Evolutionary conservation across 768 basidiomycete genomes (phyloP).

Genomic region (Cystobasidium tubakii): DNA sequence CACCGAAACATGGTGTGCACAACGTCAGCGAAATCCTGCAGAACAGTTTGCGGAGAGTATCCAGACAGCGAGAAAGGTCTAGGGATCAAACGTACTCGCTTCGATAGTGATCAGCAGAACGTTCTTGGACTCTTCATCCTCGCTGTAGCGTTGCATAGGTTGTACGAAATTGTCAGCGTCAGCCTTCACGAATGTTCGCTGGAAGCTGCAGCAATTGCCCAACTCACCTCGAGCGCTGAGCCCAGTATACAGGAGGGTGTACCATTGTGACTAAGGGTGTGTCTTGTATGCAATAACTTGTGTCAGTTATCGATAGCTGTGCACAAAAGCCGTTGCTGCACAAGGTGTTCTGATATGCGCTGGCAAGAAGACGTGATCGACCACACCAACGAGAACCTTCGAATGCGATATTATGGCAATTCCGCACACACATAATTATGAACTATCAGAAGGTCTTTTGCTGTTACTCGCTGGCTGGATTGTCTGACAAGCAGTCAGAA

Average conservation of each 20-base stretch:
- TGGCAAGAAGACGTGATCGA: too few relatives aligned
- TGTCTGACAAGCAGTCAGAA: too few relatives aligned
- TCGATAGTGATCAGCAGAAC: constrained; percentile 31
- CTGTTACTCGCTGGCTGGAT: too few relatives aligned
- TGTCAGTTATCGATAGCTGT: neutral
- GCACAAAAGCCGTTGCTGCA: constrained; percentile 9
- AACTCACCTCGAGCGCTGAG: constrained; percentile 31
- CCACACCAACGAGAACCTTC: constrained; percentile 2
- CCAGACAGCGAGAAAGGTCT: neutral
- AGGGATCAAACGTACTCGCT: constrained; percentile 6
- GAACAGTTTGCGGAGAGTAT: neutral
- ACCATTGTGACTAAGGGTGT: neutral
- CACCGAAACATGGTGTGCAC: neutral
- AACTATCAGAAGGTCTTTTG: neutral
- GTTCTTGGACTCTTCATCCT: constrained; percentile 37
- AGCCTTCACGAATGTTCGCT: constrained; percentile 11
- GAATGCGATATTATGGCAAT: neutral
- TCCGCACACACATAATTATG: too few relatives aligned
- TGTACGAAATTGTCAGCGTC: neutral
- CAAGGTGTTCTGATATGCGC: too few relatives aligned
- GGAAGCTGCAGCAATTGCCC: neutral
- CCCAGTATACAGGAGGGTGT: constrained; percentile 28
- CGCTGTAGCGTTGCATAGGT: neutral
- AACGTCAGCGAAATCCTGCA: constrained; percentile 15
- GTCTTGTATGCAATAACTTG: neutral